A percentile compares a stretch with the other conserved stretches of the same genome.
These are phyloP conservation scores for Curvularia verruculosa DNA, from an alignment of 2,329 filamentous ascomycete genomes.

Conservation along the genomic window DNA sequence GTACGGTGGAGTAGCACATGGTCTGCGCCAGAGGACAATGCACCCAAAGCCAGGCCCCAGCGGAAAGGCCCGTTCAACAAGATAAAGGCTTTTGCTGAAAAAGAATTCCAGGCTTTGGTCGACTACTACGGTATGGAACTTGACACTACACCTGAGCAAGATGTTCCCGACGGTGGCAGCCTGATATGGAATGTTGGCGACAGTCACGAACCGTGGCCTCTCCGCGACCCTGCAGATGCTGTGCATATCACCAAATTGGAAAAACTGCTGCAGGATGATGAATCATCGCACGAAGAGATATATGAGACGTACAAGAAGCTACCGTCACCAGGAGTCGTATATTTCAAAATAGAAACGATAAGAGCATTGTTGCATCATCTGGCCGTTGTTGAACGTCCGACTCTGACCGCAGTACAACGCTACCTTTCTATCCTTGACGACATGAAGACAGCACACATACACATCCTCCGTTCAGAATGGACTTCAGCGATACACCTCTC, in stretches of 20 bases:
- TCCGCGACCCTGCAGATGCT: slow-evolving; percentile 40
- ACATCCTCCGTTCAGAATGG: slow-evolving; percentile 74
- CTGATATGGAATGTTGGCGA: slow-evolving; percentile 43
- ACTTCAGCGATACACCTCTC: slow-evolving; percentile 82
- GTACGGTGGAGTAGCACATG: slow-evolving; percentile 27
- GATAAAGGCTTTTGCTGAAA: slow-evolving; percentile 44
- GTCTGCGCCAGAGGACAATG: slow-evolving; percentile 10
- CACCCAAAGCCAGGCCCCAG: slow-evolving; percentile 13
- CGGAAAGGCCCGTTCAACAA: slow-evolving; percentile 29
- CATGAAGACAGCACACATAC: slow-evolving; percentile 74
- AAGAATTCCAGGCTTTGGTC: slow-evolving; percentile 56
- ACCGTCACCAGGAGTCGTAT: slow-evolving; percentile 60
- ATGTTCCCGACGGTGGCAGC: slow-evolving; percentile 39
- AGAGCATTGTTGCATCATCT: slow-evolving; percentile 71
- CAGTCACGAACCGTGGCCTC: slow-evolving; percentile 43
- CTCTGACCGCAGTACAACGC: slow-evolving; percentile 69
- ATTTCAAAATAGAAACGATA: slow-evolving; percentile 59
- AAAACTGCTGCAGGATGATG: slow-evolving; percentile 52
- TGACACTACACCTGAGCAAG: slow-evolving; percentile 31
- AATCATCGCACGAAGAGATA: slow-evolving; percentile 54
- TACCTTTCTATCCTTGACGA: slow-evolving; percentile 87
- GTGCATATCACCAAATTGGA: slow-evolving; percentile 44
- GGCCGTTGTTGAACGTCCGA: slow-evolving; percentile 64
- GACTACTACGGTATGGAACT: slow-evolving; percentile 53
- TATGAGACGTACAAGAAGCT: slow-evolving; percentile 61